Base-by-base conservation (phyloP, 495 filamentous ascomycete genomes). In the Letharia lupina region DNA sequence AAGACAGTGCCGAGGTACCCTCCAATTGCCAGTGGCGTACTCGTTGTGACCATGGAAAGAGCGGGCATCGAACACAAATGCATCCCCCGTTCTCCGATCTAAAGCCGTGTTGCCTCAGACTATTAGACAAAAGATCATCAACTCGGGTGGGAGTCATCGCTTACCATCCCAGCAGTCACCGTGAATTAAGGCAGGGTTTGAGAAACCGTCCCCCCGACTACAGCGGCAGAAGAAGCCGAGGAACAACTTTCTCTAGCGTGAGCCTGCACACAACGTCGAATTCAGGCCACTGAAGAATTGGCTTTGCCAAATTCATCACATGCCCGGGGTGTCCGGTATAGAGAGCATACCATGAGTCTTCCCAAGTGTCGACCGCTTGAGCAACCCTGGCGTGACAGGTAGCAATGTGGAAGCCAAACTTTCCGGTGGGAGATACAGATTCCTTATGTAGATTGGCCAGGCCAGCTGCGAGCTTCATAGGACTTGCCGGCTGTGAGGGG, bases 41-140 rank as follows among this genome's bases (percentile, higher is more conserved):
- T 83, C 82, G 56, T 82, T 79, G 62, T 84, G 81, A 2, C 74
- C 81, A 71, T 78, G 83, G 67, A 80, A 80, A 4, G 64, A 75
- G 52, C 74, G 75, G 0, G 77, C 75, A 69, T 84, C 81, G 59
- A 80, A 84, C n/a, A 84, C 69, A 15, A 80, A 61, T 23, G 70
- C 61, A 18, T 72, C 65, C 0, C 72, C 75, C 3, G 70, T 80
- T 4, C 66, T 48, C 4, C 60, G 41, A 68, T 81, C 74, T 12
- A 74, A 61, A 0, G 75, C 79, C 4, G 75, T 72, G 65, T 83
- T 83, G 23, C 69, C 78, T 66, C 16, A 7, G 2, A 20, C 4
- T 45, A 6, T 31, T 31, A 64, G n/a, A 44, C 54, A 16, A 58
- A 58, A 45, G 15, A 33, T 13, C 50, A 6, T 37, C 4, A 28